Base-by-base conservation (phyloP, 257 asterid species). In the Craterostigma plantagineum region DNA sequence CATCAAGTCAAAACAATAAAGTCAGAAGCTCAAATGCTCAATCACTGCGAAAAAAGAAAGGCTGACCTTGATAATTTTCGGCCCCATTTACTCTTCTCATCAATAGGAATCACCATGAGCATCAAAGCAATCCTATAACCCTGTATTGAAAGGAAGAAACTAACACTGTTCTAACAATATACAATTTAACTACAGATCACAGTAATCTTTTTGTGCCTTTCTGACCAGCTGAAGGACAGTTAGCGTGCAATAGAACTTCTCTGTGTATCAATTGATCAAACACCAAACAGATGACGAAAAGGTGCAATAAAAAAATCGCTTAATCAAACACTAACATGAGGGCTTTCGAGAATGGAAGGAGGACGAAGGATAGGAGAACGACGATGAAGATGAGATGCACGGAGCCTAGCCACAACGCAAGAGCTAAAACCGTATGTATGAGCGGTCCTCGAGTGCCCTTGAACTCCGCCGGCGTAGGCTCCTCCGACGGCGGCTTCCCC, bases 41-140 rank as follows among this genome's bases (percentile, higher is more conserved):
- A 12, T 17, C 27, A 9, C 10, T 14, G 16, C 16, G 4, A 17
- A 8, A n/a, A 11, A 7, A 14, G 8, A 10, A 13, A 18, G 45
- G 43, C 54, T 17, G 14, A 77, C 98, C 92, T 83, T 12, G 82
- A 46, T 53, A 90, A 45, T 42, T 49, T 71, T 36, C 65, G 67
- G 1, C 99, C 99, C 69, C 56, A 67, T 58, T 57, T 67, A 66
- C 79, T 83, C 35, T 56, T 69, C 15, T 77, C 91, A 44, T 83
- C 75, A 47, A 90, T 55, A 0, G 99, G 99, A 53, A 73, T 61
- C 58, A 83, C 65, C 66, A 64, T 50, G 36, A 70, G 49, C 38
- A 83, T 44, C 51, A 79, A 40, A 90, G 70, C 54, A 79, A 63
- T 61, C 77, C 95, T 5, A 79, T 52, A 10, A 76, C 77, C 38